These are phyloP conservation scores for Yamadazyma sp. DNA, from an alignment of 1,139 yeast species.

Conservation along the genomic window DNA sequence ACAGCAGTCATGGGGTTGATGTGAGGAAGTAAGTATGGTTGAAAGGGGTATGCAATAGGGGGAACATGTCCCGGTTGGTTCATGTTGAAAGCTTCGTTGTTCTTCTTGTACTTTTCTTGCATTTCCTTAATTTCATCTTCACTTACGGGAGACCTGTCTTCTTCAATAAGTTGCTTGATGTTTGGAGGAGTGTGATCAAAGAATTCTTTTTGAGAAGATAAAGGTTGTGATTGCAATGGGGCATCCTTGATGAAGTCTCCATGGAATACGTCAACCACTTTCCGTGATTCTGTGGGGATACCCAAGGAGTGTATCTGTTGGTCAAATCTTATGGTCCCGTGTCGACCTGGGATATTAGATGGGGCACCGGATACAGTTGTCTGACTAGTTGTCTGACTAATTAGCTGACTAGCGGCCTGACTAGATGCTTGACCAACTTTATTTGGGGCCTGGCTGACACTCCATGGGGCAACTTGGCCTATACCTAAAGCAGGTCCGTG, in stretches of 20 bases:
- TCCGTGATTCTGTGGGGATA: slow-evolving; percentile 4
- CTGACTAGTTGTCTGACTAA: no score
- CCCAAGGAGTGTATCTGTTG: slow-evolving; percentile 1
- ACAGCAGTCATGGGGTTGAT: neutral
- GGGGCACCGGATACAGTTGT: no score
- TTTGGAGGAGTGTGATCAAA: slow-evolving; percentile 24
- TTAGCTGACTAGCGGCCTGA: no score
- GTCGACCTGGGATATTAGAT: no score
- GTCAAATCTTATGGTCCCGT: no score
- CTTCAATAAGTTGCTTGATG: slow-evolving; percentile 18
- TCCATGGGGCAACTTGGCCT: no score
- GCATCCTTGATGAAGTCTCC: slow-evolving; percentile 50
- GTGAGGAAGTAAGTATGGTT: neutral
- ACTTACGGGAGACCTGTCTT: slow-evolving; percentile 38
- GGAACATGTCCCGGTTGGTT: neutral
- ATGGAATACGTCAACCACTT: slow-evolving; percentile 50
- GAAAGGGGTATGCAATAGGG: neutral
- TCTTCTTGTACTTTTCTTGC: slow-evolving; percentile 31
- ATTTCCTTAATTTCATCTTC: slow-evolving; percentile 40
- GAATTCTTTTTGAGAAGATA: slow-evolving; percentile 50
- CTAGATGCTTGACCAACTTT: no score
- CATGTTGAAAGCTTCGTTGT: neutral
- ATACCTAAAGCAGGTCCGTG: neutral
- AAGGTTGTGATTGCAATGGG: slow-evolving; percentile 55
- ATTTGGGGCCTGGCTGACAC: neutral